phyloP scores from a whole-genome alignment of 805 yeast species.

The Kazachstania martiniae region DNA sequence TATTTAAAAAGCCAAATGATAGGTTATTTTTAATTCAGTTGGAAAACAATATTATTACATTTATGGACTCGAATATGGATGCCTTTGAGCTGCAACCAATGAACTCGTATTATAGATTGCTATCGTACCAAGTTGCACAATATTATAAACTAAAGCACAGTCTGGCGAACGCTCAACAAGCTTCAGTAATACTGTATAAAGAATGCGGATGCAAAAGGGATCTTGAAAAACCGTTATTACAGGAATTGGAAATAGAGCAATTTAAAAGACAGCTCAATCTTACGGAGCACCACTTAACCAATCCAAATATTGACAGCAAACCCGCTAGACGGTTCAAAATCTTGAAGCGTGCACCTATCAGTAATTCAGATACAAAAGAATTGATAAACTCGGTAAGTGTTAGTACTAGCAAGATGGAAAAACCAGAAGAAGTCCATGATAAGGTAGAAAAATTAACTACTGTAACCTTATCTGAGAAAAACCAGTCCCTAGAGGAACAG shows the following conservation, averaged over 20 bases:
- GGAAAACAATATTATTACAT: constrained; percentile 38
- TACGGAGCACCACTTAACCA: neutral
- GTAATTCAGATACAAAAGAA: neutral
- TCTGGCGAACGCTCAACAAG: constrained; percentile 37
- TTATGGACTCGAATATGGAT: constrained; percentile 33
- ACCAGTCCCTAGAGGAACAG: constrained; percentile 4
- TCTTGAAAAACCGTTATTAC: constrained; percentile 10
- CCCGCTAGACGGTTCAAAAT: neutral
- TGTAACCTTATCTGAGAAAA: too few species aligned
- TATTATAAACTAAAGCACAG: constrained; percentile 54
- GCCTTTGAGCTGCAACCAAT: constrained; percentile 39
- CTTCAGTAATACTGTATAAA: constrained; percentile 35
- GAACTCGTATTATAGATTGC: constrained; percentile 58
- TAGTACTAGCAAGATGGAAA: neutral
- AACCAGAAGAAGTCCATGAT: too few species aligned
- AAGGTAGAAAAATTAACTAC: too few species aligned
- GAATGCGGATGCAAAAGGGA: constrained; percentile 16
- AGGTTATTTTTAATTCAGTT: constrained; percentile 39
- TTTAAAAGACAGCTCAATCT: neutral
- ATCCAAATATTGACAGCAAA: neutral
- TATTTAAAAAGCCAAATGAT: constrained; percentile 34
- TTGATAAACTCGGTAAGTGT: neutral
- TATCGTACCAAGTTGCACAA: constrained; percentile 62
- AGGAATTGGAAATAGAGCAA: constrained; percentile 9
- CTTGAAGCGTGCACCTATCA: neutral